phyloP scores from a whole-genome alignment of 257 asterid species.

The Thymus quinquecostatus region DNA sequence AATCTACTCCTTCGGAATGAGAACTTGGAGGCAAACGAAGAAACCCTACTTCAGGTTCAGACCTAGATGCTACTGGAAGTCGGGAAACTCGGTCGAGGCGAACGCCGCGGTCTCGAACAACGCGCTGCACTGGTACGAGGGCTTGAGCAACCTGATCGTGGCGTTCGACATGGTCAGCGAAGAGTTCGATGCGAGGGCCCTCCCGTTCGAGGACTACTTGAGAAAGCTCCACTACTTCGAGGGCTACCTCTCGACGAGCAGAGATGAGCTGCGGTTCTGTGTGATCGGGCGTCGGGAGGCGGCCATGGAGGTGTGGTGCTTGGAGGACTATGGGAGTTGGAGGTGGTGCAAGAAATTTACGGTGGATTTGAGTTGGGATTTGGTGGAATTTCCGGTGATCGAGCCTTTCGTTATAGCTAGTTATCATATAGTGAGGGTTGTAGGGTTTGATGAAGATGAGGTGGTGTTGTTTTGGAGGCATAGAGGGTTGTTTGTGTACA shows the following conservation, averaged over 20 bases:
- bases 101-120: background rate
- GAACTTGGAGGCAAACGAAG: background rate
- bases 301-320: constrained; percentile 7
- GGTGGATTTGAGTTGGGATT: background rate
- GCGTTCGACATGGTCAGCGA: constrained; percentile 12
- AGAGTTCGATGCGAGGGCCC: background rate
- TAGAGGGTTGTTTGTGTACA: constrained; percentile 1
- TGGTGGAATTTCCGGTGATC: background rate
- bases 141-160: background rate
- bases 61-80: background rate
- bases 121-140: constrained; percentile 5
- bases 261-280: constrained; percentile 7
- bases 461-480: constrained; percentile 19
- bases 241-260: background rate
- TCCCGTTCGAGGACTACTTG: background rate
- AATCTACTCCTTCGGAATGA: background rate
- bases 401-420: background rate
- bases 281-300: background rate
- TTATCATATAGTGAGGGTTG: background rate
- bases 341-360: background rate
- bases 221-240: background rate
- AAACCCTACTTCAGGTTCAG: background rate
- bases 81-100: background rate
- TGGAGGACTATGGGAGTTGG: constrained; percentile 9
- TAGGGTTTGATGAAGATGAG: background rate